Percentiles rank a stretch among this genome's conserved stretches.
Evolutionary conservation across 108 stramenopile species (phyloP).

Genomic region (Epithemia pelagica): DNA sequence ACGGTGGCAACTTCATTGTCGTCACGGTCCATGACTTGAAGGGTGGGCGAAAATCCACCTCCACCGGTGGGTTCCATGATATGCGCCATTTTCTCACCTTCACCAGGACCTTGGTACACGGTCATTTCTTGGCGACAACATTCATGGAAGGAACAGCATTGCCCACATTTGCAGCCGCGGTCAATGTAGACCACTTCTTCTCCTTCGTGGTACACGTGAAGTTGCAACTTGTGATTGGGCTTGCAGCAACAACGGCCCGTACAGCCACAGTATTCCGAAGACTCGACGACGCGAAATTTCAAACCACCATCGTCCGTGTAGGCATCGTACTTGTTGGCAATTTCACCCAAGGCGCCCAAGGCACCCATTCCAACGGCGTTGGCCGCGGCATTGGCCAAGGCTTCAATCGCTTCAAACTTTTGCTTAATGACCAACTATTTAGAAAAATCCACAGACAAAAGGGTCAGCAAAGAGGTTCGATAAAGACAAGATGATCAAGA

Average conservation of each 20-base stretch:
- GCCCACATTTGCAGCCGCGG: constrained; percentile 22
- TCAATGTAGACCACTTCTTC: constrained; percentile 15
- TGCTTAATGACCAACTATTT: constrained; percentile 16
- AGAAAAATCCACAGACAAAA: constrained; percentile 1
- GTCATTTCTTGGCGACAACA: constrained; percentile 20
- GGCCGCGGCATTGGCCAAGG: constrained; percentile 19
- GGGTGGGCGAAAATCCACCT: constrained; percentile 9
- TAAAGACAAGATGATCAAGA: too few species aligned
- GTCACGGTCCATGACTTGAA: constrained; percentile 16
- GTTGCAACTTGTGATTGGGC: constrained; percentile 11
- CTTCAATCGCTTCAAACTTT: constrained; percentile 16
- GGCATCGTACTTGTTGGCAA: constrained; percentile 20
- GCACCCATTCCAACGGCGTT: constrained; percentile 16
- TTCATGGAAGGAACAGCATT: constrained; percentile 7
- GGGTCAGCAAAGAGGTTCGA: background rate
- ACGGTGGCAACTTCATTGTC: constrained; percentile 9
- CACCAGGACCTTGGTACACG: constrained; percentile 2
- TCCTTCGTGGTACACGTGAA: constrained; percentile 15
- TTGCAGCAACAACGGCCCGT: constrained; percentile 11
- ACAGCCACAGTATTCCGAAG: constrained; percentile 20
- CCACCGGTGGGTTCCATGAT: constrained; percentile 2
- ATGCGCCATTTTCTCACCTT: constrained; percentile 7
- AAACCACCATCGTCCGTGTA: constrained; percentile 16
- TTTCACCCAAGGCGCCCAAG: constrained; percentile 21
- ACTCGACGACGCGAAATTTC: constrained; percentile 17